Evolutionary conservation across 305 asterid species (phyloP).

Genomic region (Solanum hybrid): DNA sequence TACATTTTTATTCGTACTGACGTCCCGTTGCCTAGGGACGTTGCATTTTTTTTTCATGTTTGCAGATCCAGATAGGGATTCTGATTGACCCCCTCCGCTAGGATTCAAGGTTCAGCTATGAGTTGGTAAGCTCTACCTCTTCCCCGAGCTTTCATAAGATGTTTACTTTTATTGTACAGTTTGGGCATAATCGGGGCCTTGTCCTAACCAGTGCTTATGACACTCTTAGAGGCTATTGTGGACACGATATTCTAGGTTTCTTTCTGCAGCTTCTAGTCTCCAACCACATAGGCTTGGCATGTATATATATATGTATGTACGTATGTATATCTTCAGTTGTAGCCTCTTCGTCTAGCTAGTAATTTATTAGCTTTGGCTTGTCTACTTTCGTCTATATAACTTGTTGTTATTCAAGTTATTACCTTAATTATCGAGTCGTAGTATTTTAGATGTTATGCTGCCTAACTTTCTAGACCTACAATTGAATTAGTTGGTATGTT

Average conservation of each 20-base stretch:
- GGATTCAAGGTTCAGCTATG: not conserved
- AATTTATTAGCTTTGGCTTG: not conserved
- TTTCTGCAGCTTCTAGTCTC: not conserved
- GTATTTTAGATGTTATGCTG: not conserved
- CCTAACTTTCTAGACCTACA: not conserved
- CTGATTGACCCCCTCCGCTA: not conserved
- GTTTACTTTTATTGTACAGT: not conserved
- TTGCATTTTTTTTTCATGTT: not conserved
- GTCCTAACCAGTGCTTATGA: not conserved
- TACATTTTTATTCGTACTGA: not conserved
- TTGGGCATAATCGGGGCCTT: not conserved
- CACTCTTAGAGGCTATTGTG: not conserved
- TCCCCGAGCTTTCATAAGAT: not conserved
- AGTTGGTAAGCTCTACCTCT: not conserved
- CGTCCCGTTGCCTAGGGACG: not conserved
- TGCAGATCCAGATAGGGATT: not conserved
- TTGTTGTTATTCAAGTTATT: not conserved
- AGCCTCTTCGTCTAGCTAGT: not conserved
- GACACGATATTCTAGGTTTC: not conserved
- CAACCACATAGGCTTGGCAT: not conserved
- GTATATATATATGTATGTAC: not conserved
- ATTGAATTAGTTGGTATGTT: not conserved
- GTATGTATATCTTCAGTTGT: not conserved
- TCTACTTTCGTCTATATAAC: not conserved
- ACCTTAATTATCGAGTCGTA: not conserved